A percentile compares a stretch with the other conserved stretches of the same genome.
Conservation (phyloP, 2,329 filamentous ascomycete species). For the Sphaerulina vaccinii region DNA sequence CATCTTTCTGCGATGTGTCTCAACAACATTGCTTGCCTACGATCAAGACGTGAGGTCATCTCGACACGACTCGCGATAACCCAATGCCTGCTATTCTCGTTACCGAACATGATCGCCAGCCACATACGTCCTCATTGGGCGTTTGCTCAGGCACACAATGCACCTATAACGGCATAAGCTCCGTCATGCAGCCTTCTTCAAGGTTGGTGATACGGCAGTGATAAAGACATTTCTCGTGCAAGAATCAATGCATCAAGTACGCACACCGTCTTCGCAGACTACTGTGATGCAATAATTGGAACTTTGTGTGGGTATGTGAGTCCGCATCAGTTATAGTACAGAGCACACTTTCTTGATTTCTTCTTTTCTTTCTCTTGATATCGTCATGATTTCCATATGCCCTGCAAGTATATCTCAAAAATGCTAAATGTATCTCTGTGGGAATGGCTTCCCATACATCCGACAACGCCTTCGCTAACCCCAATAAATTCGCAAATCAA, state of each 20-base stretch:
- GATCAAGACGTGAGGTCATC: neutral
- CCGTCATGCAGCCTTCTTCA: neutral
- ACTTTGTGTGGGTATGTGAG: neutral
- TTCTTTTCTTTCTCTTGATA: neutral
- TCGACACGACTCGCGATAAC: neutral
- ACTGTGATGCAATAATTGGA: neutral
- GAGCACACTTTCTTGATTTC: neutral
- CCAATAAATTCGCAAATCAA: neutral
- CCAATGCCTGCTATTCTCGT: neutral
- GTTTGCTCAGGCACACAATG: neutral
- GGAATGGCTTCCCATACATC: neutral
- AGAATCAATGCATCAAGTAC: neutral
- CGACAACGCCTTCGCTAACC: constrained; percentile 11
- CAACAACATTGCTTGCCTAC: neutral
- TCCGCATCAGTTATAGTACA: constrained; percentile 1
- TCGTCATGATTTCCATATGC: neutral
- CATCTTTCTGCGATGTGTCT: neutral
- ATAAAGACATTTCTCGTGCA: neutral
- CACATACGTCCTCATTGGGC: neutral
- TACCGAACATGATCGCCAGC: neutral
- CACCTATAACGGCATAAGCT: neutral
- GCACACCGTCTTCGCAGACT: neutral
- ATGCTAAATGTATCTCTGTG: neutral
- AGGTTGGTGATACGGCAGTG: neutral
- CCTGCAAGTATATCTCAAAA: neutral